Evolutionary conservation across 2,329 filamentous ascomycete species (phyloP), one percentile per base, ranked within the genome.

Genomic region (Tolypocladium album): DNA sequence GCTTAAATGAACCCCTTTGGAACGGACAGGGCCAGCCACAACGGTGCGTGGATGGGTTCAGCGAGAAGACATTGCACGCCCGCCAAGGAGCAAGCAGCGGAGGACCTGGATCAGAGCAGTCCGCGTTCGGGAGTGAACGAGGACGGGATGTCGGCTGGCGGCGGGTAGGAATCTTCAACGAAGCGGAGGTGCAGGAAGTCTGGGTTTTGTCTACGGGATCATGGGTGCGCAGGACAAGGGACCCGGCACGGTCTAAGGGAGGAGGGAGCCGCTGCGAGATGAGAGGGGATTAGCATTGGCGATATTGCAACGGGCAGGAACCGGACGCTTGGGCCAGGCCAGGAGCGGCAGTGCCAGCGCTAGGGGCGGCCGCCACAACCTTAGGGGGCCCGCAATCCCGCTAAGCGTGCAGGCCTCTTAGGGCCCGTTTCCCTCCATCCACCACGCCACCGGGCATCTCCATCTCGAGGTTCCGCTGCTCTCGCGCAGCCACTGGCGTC

Each of bases 281-380:
- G 31, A 36, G 50, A 55, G 31, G 31, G 50, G 27, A 36, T 53
- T 36, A 31, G 50, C 15, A 22, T 13, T 36, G 50, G 50, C 17
- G 36, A 56, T 24, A 56, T 42, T 42, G 38, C 38, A 52, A 27
- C n/a, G 50, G 50, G 27, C 50, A 53, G 55, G 34, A 39, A 36
- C 36, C n/a, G 38, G 53, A 15, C 55, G 59, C 58, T 61, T 56
- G 53, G 58, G 60, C 58, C 58, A 60, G 40, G n/a, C 50, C 50
- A 55, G 53, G 42, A 50, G 56, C 59, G 59, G 59, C 55, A 60
- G 59, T 39, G 55, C 55, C 34, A 60, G 12, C n/a, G 55, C 59
- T 60, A 60, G 55, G 24, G 39, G 40, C 56, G 56, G 55, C 24
- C 39, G n/a, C 39, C 39, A 31, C 56, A 43, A 43, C 34, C 27